A percentile compares a stretch with the other conserved stretches of the same genome.
Evolutionary conservation across 1,284 basidiomycete species (phyloP).

Genomic region (Golubevia sp.): DNA sequence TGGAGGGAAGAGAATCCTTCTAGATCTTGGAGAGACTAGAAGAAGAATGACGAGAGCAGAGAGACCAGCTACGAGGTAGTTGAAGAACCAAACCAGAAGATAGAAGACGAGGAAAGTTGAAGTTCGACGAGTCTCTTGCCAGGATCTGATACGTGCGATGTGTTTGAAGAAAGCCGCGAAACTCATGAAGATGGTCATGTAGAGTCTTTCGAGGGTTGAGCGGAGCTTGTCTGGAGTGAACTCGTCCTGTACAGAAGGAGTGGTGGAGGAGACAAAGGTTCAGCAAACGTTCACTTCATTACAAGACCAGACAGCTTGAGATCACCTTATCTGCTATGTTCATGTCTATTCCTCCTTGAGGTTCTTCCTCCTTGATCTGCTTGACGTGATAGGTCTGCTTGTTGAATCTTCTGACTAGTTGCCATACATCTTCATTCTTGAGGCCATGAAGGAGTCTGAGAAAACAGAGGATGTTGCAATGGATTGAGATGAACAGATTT

Average conservation of each 20-base stretch:
- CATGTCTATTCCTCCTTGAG: slow-evolving; percentile 62
- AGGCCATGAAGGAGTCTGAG: slow-evolving; percentile 59
- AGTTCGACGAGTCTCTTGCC: slow-evolving; percentile 66
- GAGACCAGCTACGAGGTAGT: slow-evolving; percentile 19
- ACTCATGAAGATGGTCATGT: slow-evolving; percentile 66
- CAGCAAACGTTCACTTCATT: no score
- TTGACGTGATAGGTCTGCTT: slow-evolving; percentile 64
- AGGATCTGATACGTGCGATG: slow-evolving; percentile 65
- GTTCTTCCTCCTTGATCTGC: slow-evolving; percentile 38
- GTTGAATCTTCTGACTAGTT: slow-evolving; percentile 64
- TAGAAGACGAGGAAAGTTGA: slow-evolving; percentile 59
- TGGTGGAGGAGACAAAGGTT: no score
- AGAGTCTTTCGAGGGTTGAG: slow-evolving; percentile 66
- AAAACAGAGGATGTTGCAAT: no score
- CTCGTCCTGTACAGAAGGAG: no score
- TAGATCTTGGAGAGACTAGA: slow-evolving; percentile 64
- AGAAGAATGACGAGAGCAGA: slow-evolving; percentile 62
- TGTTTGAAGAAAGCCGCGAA: slow-evolving; percentile 65
- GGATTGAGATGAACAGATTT: no score
- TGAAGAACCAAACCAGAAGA: slow-evolving; percentile 10
- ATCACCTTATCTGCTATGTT: slow-evolving; percentile 63
- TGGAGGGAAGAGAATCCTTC: slow-evolving; percentile 67
- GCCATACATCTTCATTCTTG: slow-evolving; percentile 64
- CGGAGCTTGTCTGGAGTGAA: slow-evolving; percentile 66
- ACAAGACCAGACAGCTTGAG: no score